Conservation (phyloP, 2,329 filamentous ascomycete species). For the Sclerotinia minor region DNA sequence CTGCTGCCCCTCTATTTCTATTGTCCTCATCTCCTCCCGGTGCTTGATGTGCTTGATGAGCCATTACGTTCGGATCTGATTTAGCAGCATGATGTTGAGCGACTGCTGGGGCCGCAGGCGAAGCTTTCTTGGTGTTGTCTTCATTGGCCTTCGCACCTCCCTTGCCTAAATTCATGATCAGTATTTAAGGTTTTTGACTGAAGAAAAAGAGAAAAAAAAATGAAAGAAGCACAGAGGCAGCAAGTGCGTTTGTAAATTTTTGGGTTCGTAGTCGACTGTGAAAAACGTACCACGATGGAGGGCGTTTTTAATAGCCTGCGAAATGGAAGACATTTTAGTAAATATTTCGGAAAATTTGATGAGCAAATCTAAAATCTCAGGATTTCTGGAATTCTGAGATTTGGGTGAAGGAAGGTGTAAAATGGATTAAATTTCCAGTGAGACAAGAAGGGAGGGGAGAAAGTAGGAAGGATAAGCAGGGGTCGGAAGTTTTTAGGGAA, state of each 20-base stretch:
- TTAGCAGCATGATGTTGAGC: slow-evolving; percentile 33
- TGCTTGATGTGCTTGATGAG: slow-evolving; percentile 54
- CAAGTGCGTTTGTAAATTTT: no score
- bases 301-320: slow-evolving; percentile 24
- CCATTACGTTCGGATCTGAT: slow-evolving; percentile 61
- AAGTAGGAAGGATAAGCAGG: slow-evolving; percentile 12
- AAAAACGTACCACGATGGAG: slow-evolving; percentile 22
- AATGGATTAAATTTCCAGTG: background rate
- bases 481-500: background rate
- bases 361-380: background rate
- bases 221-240: background rate
- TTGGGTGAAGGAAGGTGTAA: background rate
- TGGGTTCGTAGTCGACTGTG: background rate
- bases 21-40: slow-evolving; percentile 54
- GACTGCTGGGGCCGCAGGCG: slow-evolving; percentile 56
- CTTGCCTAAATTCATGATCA: slow-evolving; percentile 17
- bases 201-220: slow-evolving; percentile 15
- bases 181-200: background rate
- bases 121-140: slow-evolving; percentile 51
- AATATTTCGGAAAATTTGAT: slow-evolving; percentile 2
- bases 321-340: slow-evolving; percentile 26
- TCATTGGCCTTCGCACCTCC: slow-evolving; percentile 54
- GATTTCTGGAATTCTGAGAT: background rate
- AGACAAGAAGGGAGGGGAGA: background rate
- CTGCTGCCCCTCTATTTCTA: slow-evolving; percentile 65